Percentiles rank a stretch among this genome's conserved stretches.
Evolutionary conservation across 148 eudicot species (phyloP).

Genomic region (Vaccinium myrtillus): DNA sequence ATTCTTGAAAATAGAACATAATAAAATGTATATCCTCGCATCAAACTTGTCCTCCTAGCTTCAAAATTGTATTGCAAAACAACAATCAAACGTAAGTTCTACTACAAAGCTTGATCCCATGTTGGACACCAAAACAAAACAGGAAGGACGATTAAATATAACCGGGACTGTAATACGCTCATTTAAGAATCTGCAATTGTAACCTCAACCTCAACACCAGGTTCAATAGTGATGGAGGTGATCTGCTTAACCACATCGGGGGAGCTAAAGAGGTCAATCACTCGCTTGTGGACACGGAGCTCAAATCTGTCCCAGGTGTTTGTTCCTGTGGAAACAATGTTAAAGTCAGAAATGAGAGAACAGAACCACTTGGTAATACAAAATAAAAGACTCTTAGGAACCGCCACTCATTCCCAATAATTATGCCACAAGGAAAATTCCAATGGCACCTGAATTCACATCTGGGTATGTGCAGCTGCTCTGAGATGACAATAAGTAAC

Average conservation of each 20-base stretch:
- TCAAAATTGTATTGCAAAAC: conserved; percentile 1
- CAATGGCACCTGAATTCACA: not conserved
- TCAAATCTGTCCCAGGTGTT: conserved; percentile 83
- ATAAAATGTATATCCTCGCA: not conserved
- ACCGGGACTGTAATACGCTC: not conserved
- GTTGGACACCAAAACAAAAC: not conserved
- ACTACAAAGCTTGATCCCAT: not conserved
- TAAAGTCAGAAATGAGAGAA: not conserved
- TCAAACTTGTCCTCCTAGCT: not conserved
- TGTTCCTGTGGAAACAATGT: conserved; percentile 45
- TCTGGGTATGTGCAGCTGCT: not conserved
- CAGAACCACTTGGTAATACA: no score
- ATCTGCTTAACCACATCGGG: conserved; percentile 90
- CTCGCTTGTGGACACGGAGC: conserved; percentile 85
- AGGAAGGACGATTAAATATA: not conserved
- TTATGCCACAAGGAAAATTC: not conserved
- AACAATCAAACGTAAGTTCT: not conserved
- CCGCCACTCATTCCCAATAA: not conserved
- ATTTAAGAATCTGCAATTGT: conserved; percentile 75
- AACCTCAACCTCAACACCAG: conserved; percentile 89
- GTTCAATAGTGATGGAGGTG: conserved; percentile 85
- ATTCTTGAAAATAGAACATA: not conserved
- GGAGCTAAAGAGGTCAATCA: conserved; percentile 83
- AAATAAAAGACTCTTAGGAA: no score
- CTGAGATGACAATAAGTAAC: not conserved